Conservation (phyloP, 2,329 filamentous ascomycete genomes). For the Claviceps maximensis region DNA sequence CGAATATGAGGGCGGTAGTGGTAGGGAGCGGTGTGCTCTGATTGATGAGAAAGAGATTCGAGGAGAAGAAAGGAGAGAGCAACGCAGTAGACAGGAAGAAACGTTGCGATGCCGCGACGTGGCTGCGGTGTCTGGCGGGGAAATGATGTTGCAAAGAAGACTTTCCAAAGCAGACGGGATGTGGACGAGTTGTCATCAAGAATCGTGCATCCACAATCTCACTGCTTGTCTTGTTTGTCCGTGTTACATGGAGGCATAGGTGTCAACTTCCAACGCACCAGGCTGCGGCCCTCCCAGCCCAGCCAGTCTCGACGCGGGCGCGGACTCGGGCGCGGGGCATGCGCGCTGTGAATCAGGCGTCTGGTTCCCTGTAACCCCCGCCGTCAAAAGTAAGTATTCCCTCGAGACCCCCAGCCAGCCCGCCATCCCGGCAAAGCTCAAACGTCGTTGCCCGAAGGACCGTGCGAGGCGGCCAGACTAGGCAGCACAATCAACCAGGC, state of each 20-base stretch:
- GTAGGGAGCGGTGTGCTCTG: background rate
- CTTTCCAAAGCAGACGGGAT: background rate
- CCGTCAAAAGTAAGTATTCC: too few species aligned
- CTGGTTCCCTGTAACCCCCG: background rate
- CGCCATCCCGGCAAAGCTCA: too few species aligned
- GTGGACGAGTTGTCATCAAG: background rate
- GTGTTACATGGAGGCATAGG: background rate
- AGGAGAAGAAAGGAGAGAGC: background rate
- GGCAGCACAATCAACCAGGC: too few species aligned
- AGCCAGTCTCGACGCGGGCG: too few species aligned
- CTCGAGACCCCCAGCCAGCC: too few species aligned
- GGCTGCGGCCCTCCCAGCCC: background rate
- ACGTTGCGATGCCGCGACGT: background rate
- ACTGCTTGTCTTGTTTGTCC: background rate
- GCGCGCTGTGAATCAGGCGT: background rate
- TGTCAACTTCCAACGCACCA: background rate
- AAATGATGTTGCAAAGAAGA: background rate
- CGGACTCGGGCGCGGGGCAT: background rate
- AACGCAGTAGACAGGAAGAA: background rate
- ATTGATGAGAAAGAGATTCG: background rate
- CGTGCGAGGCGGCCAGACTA: background rate
- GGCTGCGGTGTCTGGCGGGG: background rate
- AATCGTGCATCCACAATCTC: too few species aligned
- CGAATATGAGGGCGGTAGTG: constrained; percentile 7
- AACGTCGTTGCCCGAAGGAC: too few species aligned